These are phyloP conservation scores for Jaapia argillacea DNA, from an alignment of 768 basidiomycete species.

Conservation along the genomic window DNA sequence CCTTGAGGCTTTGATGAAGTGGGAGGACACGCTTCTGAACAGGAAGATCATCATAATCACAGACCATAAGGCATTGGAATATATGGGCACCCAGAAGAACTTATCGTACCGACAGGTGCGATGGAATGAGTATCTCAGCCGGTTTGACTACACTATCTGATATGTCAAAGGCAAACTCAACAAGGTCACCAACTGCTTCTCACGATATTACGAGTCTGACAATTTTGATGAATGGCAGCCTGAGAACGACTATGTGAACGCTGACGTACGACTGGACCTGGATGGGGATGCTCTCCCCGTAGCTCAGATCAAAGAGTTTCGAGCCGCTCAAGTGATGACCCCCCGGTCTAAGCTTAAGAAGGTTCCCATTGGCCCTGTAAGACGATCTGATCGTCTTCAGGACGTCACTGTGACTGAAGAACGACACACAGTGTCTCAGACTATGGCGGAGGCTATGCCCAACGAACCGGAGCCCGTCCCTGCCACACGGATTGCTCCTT, in stretches of 20 bases:
- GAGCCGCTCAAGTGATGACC: background rate
- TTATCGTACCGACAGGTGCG: slow-evolving; percentile 13
- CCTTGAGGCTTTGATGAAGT: too few relatives aligned
- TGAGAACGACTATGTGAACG: background rate
- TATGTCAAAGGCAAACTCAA: slow-evolving; percentile 17
- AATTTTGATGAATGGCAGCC: background rate
- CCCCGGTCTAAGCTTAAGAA: background rate
- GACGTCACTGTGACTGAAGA: background rate
- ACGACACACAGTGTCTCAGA: background rate
- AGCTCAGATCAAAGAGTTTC: background rate
- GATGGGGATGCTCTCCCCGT: slow-evolving; percentile 4
- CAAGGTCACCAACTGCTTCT: slow-evolving; percentile 20
- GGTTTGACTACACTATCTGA: slow-evolving; percentile 17
- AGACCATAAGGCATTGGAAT: slow-evolving; percentile 19
- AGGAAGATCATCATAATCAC: too few relatives aligned
- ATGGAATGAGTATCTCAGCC: slow-evolving; percentile 21
- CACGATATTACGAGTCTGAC: slow-evolving; percentile 21
- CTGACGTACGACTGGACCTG: slow-evolving; percentile 7
- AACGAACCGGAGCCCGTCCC: background rate
- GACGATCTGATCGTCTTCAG: background rate
- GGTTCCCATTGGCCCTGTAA: background rate
- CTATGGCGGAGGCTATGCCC: background rate
- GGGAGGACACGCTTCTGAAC: too few relatives aligned
- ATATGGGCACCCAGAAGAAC: slow-evolving; percentile 15
- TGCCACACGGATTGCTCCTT: background rate